Conservation (phyloP, 345 rosid genomes). For the Balakata baccata region DNA sequence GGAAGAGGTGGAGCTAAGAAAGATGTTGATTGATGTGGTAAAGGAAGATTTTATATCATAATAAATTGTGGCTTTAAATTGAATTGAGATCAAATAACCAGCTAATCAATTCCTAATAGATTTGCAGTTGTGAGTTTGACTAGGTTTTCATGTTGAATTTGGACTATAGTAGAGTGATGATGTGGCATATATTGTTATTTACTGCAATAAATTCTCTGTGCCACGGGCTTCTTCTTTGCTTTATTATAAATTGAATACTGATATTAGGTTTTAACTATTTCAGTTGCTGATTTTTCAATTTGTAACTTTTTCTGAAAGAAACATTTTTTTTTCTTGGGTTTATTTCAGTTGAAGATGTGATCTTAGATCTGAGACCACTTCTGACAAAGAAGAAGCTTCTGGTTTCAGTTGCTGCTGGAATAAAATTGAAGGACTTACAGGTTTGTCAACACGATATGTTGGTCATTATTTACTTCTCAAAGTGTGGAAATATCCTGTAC, state of each 20-base stretch:
- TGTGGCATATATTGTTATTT: neutral
- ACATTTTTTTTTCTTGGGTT: neutral
- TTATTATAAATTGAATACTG: neutral
- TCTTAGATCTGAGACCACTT: constrained; percentile 52
- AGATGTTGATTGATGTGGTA: neutral
- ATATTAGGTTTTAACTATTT: neutral
- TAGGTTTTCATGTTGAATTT: neutral
- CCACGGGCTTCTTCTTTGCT: neutral
- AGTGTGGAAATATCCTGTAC: neutral
- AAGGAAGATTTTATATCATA: neutral
- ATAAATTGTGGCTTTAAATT: neutral
- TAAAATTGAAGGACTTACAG: constrained; percentile 75
- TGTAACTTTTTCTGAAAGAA: neutral
- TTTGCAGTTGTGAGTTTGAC: neutral
- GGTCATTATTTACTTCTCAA: neutral
- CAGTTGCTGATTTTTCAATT: neutral
- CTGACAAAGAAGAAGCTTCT: constrained; percentile 68
- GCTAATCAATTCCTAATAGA: neutral
- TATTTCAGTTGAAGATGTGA: constrained; percentile 59
- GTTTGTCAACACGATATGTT: constrained; percentile 33
- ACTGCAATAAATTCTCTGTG: neutral
- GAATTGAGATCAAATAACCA: neutral
- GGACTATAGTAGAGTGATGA: neutral
- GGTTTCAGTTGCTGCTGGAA: constrained; percentile 90
- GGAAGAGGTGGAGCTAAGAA: neutral